Conservation (phyloP, 345 rosid species). For the Hibiscus mutabilis region DNA sequence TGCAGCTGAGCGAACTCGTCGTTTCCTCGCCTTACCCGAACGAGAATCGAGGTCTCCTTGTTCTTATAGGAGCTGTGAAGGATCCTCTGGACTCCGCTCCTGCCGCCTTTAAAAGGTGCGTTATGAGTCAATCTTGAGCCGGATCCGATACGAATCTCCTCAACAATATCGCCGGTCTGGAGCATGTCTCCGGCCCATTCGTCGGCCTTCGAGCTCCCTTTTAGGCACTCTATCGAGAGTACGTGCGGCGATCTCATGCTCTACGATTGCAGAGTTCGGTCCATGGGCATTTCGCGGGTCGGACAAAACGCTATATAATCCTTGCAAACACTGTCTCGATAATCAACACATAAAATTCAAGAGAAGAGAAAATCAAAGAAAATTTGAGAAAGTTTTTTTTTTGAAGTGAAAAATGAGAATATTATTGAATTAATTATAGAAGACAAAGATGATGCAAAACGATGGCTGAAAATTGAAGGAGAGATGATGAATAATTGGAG, state of each 20-base stretch:
- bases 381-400: too few species aligned
- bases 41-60: slow-evolving; percentile 74
- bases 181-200: slow-evolving; percentile 98
- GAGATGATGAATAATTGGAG: background rate
- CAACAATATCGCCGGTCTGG: slow-evolving; percentile 93
- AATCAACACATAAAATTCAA: background rate
- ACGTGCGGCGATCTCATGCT: slow-evolving; percentile 34
- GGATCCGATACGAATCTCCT: slow-evolving; percentile 68
- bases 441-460: too few species aligned
- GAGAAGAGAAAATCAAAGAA: background rate
- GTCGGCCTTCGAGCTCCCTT: slow-evolving; percentile 81
- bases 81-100: slow-evolving; percentile 66
- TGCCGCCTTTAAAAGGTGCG: slow-evolving; percentile 89
- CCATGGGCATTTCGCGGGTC: slow-evolving; percentile 25
- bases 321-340: background rate
- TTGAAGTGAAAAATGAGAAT: background rate
- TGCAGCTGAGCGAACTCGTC: slow-evolving; percentile 66
- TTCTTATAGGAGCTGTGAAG: slow-evolving; percentile 60
- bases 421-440: background rate
- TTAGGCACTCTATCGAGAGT: slow-evolving; percentile 80
- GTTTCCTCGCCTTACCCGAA: slow-evolving; percentile 64
- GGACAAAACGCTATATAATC: background rate
- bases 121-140: slow-evolving; percentile 26
- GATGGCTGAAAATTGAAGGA: background rate
- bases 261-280: slow-evolving; percentile 40